Conservation (phyloP, 192 early-diverging fungal species). For the Irineochytrium annulatum region DNA sequence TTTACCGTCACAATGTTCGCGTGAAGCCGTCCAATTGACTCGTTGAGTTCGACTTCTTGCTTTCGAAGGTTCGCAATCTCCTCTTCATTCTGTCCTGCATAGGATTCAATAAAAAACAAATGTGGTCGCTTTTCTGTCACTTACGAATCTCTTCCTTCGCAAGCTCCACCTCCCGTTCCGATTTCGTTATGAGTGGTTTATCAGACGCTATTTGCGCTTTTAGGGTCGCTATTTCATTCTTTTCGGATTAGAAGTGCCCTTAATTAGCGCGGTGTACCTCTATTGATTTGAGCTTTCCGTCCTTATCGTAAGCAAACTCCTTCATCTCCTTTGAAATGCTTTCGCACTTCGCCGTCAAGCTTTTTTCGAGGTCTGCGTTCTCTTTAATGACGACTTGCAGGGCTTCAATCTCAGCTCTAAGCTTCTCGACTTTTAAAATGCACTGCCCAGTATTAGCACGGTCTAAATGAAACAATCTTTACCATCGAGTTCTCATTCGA, state of each 20-base stretch:
- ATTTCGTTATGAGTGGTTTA: background rate
- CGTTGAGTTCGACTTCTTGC: background rate
- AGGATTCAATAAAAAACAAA: background rate
- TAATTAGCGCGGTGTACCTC: conserved; percentile 6
- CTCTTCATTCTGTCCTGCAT: background rate
- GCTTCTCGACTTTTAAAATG: conserved; percentile 38
- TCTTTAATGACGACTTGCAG: conserved; percentile 53
- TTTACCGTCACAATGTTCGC: background rate
- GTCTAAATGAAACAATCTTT: background rate
- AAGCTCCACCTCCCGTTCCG: background rate
- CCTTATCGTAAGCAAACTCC: background rate
- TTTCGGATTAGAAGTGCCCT: background rate
- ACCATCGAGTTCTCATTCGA: conserved; percentile 75
- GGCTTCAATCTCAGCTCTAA: conserved; percentile 40
- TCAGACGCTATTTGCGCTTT: background rate
- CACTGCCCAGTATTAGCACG: conserved; percentile 12
- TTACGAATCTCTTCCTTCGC: background rate
- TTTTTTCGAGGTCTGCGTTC: background rate
- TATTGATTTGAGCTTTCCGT: background rate
- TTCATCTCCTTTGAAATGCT: background rate
- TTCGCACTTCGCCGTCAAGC: background rate
- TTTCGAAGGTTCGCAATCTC: background rate
- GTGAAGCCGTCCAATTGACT: background rate
- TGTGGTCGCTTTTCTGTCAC: background rate
- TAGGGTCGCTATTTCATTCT: background rate